phyloP scores from a whole-genome alignment of 2,329 filamentous ascomycete species.

The Xylaria arbuscula region DNA sequence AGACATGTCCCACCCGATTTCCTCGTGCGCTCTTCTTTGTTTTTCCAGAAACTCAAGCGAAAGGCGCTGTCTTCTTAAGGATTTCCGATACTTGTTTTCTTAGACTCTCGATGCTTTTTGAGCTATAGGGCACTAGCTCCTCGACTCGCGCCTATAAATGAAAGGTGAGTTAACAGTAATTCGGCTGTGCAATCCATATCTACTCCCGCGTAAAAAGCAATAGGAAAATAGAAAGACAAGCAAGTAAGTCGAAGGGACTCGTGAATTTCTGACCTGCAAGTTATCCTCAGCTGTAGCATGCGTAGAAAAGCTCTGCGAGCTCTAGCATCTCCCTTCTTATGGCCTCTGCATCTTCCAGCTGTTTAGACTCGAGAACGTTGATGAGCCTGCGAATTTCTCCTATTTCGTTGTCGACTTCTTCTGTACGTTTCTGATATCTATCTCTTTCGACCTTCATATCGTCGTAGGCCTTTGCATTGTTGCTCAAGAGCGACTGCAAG shows the following conservation, averaged over 20 bases:
- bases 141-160: not conserved
- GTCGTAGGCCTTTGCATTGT: not conserved
- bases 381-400: not conserved
- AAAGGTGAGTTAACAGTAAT: not conserved
- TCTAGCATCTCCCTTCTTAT: not conserved
- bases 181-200: too few species aligned
- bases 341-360: not conserved
- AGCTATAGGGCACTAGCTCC: slow-evolving; percentile 3
- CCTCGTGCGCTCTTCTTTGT: not conserved
- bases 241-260: not conserved
- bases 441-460: not conserved
- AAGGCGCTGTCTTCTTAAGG: not conserved
- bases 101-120: not conserved
- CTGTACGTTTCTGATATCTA: not conserved
- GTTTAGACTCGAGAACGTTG: not conserved
- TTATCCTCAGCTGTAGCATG: not conserved
- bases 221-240: too few species aligned
- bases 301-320: not conserved
- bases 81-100: not conserved
- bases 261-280: slow-evolving; percentile 18
- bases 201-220: not conserved
- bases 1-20: not conserved
- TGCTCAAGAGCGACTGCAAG: not conserved
- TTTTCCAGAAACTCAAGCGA: not conserved
- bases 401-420: not conserved